These are phyloP conservation scores for Chlamydomonas sphaeroides DNA, from an alignment of 139 green algal genomes.

Conservation along the genomic window DNA sequence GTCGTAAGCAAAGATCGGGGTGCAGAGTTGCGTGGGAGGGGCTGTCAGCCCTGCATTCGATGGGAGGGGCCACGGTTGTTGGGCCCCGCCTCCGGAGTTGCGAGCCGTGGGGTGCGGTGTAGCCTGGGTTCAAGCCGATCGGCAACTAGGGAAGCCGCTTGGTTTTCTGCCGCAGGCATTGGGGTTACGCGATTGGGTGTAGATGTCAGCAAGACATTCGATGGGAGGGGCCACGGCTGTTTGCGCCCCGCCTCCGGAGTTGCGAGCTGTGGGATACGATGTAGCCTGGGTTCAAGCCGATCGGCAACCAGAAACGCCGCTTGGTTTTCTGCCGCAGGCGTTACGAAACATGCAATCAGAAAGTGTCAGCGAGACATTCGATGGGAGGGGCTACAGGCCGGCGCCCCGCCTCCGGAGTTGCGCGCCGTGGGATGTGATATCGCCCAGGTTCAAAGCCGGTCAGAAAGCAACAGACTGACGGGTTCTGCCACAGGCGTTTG, in stretches of 20 bases:
- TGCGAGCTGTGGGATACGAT: background rate
- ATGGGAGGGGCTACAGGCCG: background rate
- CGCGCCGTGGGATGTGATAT: background rate
- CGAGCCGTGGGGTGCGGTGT: background rate
- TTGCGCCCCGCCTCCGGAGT: conserved; percentile 2
- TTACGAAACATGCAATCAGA: too few relatives aligned
- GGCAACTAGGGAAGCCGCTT: too few relatives aligned
- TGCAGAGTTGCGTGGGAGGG: background rate
- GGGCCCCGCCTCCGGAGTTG: conserved; percentile 30
- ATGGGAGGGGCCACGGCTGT: background rate
- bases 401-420: conserved; percentile 16
- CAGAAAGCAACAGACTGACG: background rate
- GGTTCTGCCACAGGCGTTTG: conserved; percentile 35
- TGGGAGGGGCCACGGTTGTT: background rate
- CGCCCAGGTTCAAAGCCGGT: conserved; percentile 30
- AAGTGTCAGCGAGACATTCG: conserved; percentile 13
- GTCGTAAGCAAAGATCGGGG: too few relatives aligned
- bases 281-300: conserved; percentile 25
- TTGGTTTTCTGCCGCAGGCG: conserved; percentile 28
- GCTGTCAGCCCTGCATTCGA: conserved; percentile 34
- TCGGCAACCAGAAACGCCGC: too few relatives aligned
- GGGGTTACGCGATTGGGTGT: too few relatives aligned
- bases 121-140: conserved; percentile 24
- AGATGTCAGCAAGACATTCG: conserved; percentile 18
- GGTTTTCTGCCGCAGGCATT: conserved; percentile 34